Evolutionary conservation across 1,284 basidiomycete genomes (phyloP).

Genomic region (Retiboletus fuscus): DNA sequence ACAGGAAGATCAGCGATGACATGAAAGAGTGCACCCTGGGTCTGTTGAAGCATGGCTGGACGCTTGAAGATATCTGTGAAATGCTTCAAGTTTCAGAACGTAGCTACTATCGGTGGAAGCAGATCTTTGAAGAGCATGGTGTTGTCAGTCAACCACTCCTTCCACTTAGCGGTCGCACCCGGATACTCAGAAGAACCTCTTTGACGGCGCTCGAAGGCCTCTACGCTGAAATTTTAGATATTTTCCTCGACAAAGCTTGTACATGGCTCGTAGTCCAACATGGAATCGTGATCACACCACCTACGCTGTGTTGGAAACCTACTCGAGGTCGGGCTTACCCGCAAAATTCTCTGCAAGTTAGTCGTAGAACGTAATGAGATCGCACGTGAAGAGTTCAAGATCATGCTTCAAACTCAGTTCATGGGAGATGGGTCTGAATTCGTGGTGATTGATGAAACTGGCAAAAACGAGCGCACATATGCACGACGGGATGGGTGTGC

Average conservation of each 20-base stretch:
- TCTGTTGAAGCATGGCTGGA: slow-evolving; percentile 4
- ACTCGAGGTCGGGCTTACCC: slow-evolving; percentile 2
- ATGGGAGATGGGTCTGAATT: slow-evolving; percentile 41
- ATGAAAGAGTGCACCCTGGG: slow-evolving; percentile 11
- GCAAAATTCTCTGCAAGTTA: slow-evolving; percentile 2
- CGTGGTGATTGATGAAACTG: slow-evolving; percentile 43
- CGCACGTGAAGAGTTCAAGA: background rate
- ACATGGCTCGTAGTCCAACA: slow-evolving; percentile 1
- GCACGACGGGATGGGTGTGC: too few relatives aligned
- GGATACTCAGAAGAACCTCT: too few relatives aligned
- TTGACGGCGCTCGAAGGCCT: too few relatives aligned
- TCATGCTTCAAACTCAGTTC: slow-evolving; percentile 5
- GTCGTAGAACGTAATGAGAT: background rate
- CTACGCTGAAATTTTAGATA: too few relatives aligned
- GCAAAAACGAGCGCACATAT: slow-evolving; percentile 41
- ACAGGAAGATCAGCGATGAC: slow-evolving; percentile 7
- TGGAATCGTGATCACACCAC: background rate
- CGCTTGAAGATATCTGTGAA: slow-evolving; percentile 1
- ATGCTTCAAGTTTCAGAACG: background rate
- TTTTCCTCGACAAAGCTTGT: slow-evolving; percentile 15
- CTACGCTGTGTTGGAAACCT: slow-evolving; percentile 1
- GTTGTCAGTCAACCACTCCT: background rate
- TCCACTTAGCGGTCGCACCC: too few relatives aligned
- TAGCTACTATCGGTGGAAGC: background rate
- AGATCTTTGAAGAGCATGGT: background rate